Base-by-base conservation (phyloP, 345 rosid genomes). In the Crucihimalaya himalaica region DNA sequence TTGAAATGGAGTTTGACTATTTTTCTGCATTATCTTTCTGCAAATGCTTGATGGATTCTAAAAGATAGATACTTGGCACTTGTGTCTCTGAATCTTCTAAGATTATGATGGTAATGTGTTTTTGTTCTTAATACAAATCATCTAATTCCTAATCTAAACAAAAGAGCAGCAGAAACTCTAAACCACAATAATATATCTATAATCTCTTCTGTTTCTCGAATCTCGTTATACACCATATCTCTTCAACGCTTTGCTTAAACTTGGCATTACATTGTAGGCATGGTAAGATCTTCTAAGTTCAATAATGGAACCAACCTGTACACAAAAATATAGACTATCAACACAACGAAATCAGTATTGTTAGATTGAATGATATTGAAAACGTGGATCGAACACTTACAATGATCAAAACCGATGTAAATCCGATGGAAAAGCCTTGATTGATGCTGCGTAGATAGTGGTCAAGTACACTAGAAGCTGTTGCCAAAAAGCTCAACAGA, bases 201-300 rank as follows among this genome's bases (percentile, higher is more conserved):
- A 42, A 43, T 45, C 34, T 52, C 57, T 45, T n/a, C 14, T 27
- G 14, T 19, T 54, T 32, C 50, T 75, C 13, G 5, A 60, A 59
- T 61, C 70, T 47, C 55, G 34, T 82, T 66, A 91, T 54, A 86
- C 89, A 27, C 93, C 98, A 75, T 94, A 94, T 19, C 96, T 87
- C 85, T 74, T 80, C 52, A 89, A 81, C 43, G 96, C 94, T 84
- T 91, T 89, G 84, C 95, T 91, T 80, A 94, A 84, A 81, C 89
- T 86, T 46, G 96, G 97, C 98, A 94, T 91, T 45, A 94, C 97
- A 48, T 91, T 94, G 79, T 91, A 94, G 57, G 98, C 98, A 76
- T 89, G 92, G 74, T 94, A 91, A 64, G 98, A 94, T 83, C 98
- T 85, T 86, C 98, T 84, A 40, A 94, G 88, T 75, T 94, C 97